Percentiles rank a stretch among this genome's conserved stretches.
Evolutionary conservation across 495 filamentous ascomycete genomes (phyloP).

Genomic region (Venustampulla echinocandica): DNA sequence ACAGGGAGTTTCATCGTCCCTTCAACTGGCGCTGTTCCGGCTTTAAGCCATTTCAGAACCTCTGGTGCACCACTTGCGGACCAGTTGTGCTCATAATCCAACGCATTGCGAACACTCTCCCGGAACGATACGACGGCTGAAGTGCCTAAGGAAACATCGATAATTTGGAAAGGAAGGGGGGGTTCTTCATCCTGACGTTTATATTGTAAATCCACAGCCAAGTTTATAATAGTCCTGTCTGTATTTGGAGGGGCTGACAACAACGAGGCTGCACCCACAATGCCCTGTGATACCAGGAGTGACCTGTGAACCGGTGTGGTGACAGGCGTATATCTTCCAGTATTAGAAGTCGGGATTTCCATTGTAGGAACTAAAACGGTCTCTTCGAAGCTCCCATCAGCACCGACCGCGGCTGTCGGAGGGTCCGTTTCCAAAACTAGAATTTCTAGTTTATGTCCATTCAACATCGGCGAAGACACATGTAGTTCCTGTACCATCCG

Average conservation of each 20-base stretch:
- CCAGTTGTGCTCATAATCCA: conserved; percentile 66
- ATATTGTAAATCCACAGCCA: conserved; percentile 35
- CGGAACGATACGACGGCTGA: conserved; percentile 57
- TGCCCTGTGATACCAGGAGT: conserved; percentile 63
- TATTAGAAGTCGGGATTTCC: conserved; percentile 52
- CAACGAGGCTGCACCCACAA: conserved; percentile 35
- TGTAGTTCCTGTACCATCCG: conserved; percentile 36
- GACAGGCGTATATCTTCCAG: conserved; percentile 51
- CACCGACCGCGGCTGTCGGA: conserved; percentile 10
- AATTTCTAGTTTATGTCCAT: conserved; percentile 65
- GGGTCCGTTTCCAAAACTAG: conserved; percentile 49
- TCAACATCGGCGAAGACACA: conserved; percentile 61
- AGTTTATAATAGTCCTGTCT: conserved; percentile 9
- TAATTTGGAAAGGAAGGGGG: conserved; percentile 29
- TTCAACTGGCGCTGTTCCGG: conserved; percentile 33
- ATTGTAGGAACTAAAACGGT: conserved; percentile 65
- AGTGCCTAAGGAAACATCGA: conserved; percentile 47
- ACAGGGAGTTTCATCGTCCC: conserved; percentile 52
- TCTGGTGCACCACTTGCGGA: conserved; percentile 57
- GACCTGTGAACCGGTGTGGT: conserved; percentile 81
- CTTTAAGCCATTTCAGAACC: conserved; percentile 59
- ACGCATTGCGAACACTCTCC: conserved; percentile 55
- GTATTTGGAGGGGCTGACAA: conserved; percentile 29
- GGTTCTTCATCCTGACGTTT: conserved; percentile 27
- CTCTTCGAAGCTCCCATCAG: conserved; percentile 33